Conservation (phyloP, 2,329 filamentous ascomycete species). For the Hortaea werneckii region DNA sequence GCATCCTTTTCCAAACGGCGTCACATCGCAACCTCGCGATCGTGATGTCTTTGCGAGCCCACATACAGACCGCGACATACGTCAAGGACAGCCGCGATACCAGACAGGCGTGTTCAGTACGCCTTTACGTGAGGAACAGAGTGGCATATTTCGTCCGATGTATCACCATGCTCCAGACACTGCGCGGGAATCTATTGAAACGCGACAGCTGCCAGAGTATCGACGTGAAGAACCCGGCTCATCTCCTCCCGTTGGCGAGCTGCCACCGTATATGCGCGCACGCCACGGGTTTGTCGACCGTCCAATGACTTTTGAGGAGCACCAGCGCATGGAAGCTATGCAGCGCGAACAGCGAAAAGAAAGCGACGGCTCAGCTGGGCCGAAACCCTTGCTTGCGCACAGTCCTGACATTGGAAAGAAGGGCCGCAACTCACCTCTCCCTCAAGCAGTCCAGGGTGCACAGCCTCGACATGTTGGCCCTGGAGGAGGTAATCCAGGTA, state of each 20-base stretch:
- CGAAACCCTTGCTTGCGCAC: conserved; percentile 61
- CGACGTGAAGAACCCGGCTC: conserved; percentile 19
- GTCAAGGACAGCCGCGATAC: conserved; percentile 12
- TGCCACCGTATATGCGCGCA: conserved; percentile 10
- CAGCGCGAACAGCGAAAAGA: conserved; percentile 29
- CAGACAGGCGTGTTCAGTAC: conserved; percentile 15
- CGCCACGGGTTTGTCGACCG: conserved; percentile 28
- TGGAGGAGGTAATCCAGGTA: conserved; percentile 65
- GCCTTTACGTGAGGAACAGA: conserved; percentile 22
- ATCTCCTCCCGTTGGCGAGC: conserved; percentile 16
- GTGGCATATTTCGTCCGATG: conserved; percentile 19
- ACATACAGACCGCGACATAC: conserved; percentile 17
- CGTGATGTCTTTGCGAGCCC: conserved; percentile 16
- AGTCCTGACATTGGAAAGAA: conserved; percentile 65
- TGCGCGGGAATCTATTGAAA: conserved; percentile 22
- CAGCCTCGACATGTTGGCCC: conserved; percentile 72
- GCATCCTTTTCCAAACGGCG: conserved; percentile 13
- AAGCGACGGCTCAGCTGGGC: conserved; percentile 28
- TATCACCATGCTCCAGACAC: conserved; percentile 16
- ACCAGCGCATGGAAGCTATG: conserved; percentile 42
- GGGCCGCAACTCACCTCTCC: conserved; percentile 76
- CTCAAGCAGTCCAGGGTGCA: conserved; percentile 86
- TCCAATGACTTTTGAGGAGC: conserved; percentile 24
- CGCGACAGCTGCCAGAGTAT: conserved; percentile 15
- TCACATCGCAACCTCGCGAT: conserved; percentile 19